A percentile compares a stretch with the other conserved stretches of the same genome.
Conservation (phyloP, 345 rosid genomes). For the Euphorbia peplus region DNA sequence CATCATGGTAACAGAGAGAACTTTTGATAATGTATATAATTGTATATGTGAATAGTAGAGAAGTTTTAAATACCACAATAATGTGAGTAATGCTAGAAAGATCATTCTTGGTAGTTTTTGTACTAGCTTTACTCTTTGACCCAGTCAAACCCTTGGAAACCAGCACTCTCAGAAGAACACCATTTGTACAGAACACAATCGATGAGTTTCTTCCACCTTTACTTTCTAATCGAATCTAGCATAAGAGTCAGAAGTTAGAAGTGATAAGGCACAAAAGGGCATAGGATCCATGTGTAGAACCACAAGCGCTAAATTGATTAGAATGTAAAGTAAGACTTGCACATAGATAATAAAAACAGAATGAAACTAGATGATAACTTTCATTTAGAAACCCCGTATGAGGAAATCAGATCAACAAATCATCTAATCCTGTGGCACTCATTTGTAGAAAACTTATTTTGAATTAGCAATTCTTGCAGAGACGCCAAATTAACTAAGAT, state of each 20-base stretch:
- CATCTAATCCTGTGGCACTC: background rate
- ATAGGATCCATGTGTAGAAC: background rate
- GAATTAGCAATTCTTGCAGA: background rate
- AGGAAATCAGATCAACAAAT: background rate
- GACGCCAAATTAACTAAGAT: background rate
- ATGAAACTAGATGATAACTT: background rate
- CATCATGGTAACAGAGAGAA: background rate
- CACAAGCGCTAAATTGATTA: background rate
- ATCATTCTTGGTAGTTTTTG: constrained; percentile 25
- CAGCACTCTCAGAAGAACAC: constrained; percentile 75
- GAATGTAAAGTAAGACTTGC: background rate
- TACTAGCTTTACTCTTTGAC: constrained; percentile 28
- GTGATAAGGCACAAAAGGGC: background rate
- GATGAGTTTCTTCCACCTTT: constrained; percentile 87
- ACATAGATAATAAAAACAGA: too few species aligned
- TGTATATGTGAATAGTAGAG: background rate
- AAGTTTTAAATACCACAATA: constrained; percentile 71
- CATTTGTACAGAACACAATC: constrained; percentile 92
- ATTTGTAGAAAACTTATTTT: background rate
- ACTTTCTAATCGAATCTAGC: constrained; percentile 83
- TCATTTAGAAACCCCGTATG: background rate
- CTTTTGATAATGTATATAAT: background rate
- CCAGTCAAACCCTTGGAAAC: constrained; percentile 49
- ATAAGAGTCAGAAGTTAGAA: constrained; percentile 16
- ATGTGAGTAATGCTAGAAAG: constrained; percentile 78